Base-by-base conservation (phyloP, 805 yeast genomes). In the Yamadazyma philogaea region DNA sequence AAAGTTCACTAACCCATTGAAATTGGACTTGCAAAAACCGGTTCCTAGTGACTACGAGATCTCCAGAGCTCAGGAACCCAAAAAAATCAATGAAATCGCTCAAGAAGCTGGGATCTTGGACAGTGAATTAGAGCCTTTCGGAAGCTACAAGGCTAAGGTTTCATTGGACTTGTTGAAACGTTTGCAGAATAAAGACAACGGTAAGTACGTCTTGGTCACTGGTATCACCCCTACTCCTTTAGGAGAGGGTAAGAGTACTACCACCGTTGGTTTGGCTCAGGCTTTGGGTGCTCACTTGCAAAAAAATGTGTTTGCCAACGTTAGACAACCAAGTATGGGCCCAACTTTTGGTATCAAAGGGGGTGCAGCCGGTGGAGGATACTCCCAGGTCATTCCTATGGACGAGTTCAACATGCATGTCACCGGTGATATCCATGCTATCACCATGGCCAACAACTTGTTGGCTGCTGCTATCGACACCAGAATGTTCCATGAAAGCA, bases 351-450 rank as follows among this genome's bases (percentile, higher is more conserved):
- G 93, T 68, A 83, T 84, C 52, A 84, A 84, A 63, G 93, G 93
- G 65, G 93, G 93, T 67, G 93, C 93, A 52, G 93, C 93, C 6
- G 93, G 93, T 61, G 91, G 93, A 63, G 93, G 93, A 46, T 84
- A 84, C 59, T 82, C 93, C 21, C 91, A 84, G 64, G 93, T 84
- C 24, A 83, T 84, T 60, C 93, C 93, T 49, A 84, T 84, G 93
- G 91, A 84, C 63, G 93, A 84, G 59, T 84, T 84, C 71, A 84
- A 84, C 70, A 77, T 84, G 84, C 91, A 84, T 60, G 77, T 84
- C 49, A 84, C 93, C 37, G 93, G 93, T 61, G 93, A 84, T 64
- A 84, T 85, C 47, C 93, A 85, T 60, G 91, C 93, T 36, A 84
- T 85, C 56, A 79, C 88, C 44, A 82, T 82, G 72, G 93, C 93